Base-by-base conservation (phyloP, 2,329 filamentous ascomycete genomes). In the Furcasterigmium furcatum region DNA sequence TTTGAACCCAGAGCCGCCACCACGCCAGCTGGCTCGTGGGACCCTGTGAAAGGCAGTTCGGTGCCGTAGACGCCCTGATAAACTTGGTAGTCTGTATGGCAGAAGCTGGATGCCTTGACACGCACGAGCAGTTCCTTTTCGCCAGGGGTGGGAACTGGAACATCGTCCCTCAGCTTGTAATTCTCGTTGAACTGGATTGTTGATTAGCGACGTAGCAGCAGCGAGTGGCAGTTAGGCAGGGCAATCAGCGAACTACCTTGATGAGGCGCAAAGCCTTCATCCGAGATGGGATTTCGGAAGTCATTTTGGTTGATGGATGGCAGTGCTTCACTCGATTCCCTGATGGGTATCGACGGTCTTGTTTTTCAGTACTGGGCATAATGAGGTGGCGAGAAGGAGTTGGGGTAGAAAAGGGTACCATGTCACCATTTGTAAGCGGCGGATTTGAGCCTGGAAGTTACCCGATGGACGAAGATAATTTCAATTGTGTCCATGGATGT, bases 11-110 rank as follows among this genome's bases (percentile, higher is more conserved):
- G 40, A 5, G 36, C 36, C 21, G 42, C 54, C 25, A 57, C 35
- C 9, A 47, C 55, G 16, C 53, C 56, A 5, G 43, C 51, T 29
- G 56, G 56, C 45, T 58, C 51, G 46, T 58, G 54, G 18, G 51
- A 57, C 14, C 48, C 49, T 10, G 43, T 55, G 19, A 56, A 46
- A 5, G 52, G 50, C 4, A 55, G 44, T 2, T 47, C 35, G n/a
- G 45, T 50, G 24, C 46, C 43, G 14, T 46, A 55, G 8, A 47
- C n/a, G 19, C 54, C 52, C 16, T 48, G 47, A 13, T 52, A 46
- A 9, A 57, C 54, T 36, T 55, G 44, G 34, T 51, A 47, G 22
- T 58, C 52, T 2, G 47, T 55, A 29, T 57, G 55, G 24, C 50
- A 57, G 27, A 38, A 39, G 38, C 12, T 14, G 5, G 36, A 22